Evolutionary conservation across 495 filamentous ascomycete species (phyloP), one percentile per base, ranked within the genome.

Genomic region (Aspergillus nanangensis): DNA sequence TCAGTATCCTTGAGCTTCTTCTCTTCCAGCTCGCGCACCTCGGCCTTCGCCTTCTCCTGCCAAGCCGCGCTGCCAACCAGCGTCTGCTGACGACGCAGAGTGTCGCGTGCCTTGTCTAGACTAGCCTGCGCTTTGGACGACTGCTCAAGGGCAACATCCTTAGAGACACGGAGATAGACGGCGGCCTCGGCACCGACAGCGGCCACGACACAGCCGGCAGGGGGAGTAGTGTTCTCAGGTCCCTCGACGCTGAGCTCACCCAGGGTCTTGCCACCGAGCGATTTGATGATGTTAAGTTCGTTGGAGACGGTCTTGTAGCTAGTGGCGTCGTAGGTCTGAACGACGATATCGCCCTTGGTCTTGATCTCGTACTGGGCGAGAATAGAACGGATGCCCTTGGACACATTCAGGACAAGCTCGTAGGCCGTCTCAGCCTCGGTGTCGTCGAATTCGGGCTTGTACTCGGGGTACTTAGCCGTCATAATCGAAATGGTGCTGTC

Each of bases 141-240:
- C 41, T 71, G 75, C 51, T 82, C 79, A 14, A 84, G 69, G 42
- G 88, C 79, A 36, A 90, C 80, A 48, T 80, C 80, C 66, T 83
- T 84, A 24, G 69, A 67, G 55, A 90, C 82, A 42, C 83, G 75
- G 15, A 91, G 70, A 67, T 83, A 87, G 44, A 86, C 85, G 24
- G 80, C 78, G 3, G 83, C 82, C 34, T 76, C 66, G 29, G 82
- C 70, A 23, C 80, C 80, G 34, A 89, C 77, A 20, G 82, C 71
- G 61, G 80, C 83, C 17, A 86, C 83, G 8, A 86, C 85, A 57
- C 83, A 88, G 44, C 85, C 86, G 9, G 75, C 64, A 0, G 87
- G 87, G 23, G 77, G 73, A 11, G 69, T 56, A 25, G 79, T 72
- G 48, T 63, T 65, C 35, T 75, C 67, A 13, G 78, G 71, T 9